Evolutionary conservation across 257 asterid species (phyloP).

Genomic region (Solanum commersonii): DNA sequence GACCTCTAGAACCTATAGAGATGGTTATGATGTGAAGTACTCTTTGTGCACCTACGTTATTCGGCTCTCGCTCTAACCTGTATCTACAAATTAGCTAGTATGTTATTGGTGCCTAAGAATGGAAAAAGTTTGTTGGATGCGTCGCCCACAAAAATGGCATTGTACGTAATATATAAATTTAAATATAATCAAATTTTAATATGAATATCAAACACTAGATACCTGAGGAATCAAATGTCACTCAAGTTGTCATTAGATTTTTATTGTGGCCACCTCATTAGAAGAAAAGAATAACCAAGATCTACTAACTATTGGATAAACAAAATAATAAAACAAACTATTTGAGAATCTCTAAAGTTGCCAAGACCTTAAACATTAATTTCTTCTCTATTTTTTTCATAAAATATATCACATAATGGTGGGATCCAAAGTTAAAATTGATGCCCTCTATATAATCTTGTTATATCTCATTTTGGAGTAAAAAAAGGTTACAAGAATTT

Average conservation of each 20-base stretch:
- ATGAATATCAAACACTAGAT: rapidly evolving
- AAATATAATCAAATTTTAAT: not conserved
- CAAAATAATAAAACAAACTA: not conserved
- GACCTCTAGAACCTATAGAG: not conserved
- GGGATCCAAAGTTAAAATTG: not conserved
- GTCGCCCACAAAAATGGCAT: not conserved
- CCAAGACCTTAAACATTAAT: not conserved
- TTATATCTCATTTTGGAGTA: not conserved
- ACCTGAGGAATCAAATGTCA: not conserved
- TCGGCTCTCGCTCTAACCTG: not conserved
- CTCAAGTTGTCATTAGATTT: not conserved
- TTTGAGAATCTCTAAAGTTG: not conserved
- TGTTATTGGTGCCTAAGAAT: no score
- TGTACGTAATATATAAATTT: no score
- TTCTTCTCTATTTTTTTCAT: not conserved
- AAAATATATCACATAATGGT: not conserved
- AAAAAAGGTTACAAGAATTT: not conserved
- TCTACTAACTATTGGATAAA: not conserved
- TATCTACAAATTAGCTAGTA: not conserved
- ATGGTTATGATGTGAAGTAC: not conserved
- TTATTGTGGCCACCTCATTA: not conserved
- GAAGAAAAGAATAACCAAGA: not conserved
- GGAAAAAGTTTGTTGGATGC: not conserved
- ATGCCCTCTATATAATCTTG: not conserved
- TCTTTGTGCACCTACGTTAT: not conserved